Percentiles rank a stretch among this genome's conserved stretches.
Conservation (phyloP, 306 rosid genomes). For the Dalbergia cultrata region DNA sequence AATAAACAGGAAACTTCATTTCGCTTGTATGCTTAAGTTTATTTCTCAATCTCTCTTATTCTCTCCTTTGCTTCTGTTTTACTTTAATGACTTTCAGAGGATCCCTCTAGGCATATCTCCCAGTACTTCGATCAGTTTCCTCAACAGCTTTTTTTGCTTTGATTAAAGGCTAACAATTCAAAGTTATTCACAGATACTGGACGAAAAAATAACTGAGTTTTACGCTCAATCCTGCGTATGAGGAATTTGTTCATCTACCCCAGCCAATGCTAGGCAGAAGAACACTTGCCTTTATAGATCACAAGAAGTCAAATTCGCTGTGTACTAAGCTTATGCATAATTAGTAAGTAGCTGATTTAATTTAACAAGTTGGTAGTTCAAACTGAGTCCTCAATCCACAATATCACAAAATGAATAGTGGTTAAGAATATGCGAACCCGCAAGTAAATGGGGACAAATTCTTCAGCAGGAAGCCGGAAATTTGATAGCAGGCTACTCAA, state of each 20-base stretch:
- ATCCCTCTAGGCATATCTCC: conserved; percentile 15
- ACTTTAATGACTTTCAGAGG: conserved; percentile 1
- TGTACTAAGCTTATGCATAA: conserved; percentile 17
- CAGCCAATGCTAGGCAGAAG: conserved; percentile 24
- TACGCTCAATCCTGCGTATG: neutral
- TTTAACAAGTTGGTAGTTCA: neutral
- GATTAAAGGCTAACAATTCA: neutral
- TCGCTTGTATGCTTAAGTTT: conserved; percentile 4
- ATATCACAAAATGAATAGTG: neutral
- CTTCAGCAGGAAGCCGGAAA: neutral
- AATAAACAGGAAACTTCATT: conserved; percentile 26
- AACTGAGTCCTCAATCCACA: conserved; percentile 16
- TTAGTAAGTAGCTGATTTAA: neutral
- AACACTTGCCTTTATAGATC: neutral
- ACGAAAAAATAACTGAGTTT: neutral
- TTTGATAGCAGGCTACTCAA: neutral
- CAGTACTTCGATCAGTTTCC: neutral
- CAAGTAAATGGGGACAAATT: neutral
- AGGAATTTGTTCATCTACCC: conserved; percentile 4
- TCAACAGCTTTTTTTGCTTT: neutral
- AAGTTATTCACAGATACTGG: conserved; percentile 13
- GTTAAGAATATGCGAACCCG: neutral
- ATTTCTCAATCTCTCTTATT: neutral
- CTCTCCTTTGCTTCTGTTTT: neutral
- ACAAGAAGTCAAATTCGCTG: conserved; percentile 9